These are phyloP conservation scores for Ustilago cynodontis DNA, from an alignment of 1,284 basidiomycete genomes.

Conservation along the genomic window DNA sequence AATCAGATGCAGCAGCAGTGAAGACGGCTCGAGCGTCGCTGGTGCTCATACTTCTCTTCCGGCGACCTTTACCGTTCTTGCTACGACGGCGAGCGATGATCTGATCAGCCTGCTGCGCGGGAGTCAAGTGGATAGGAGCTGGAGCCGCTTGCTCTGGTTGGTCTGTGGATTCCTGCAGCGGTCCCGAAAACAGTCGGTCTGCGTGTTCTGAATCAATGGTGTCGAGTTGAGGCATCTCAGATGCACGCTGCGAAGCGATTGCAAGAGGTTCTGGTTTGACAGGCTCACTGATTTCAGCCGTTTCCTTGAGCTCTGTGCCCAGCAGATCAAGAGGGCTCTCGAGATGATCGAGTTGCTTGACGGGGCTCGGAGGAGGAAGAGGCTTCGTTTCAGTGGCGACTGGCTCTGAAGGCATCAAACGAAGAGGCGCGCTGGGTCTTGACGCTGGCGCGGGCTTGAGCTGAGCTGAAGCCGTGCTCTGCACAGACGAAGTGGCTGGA, in stretches of 20 bases:
- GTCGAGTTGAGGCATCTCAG: conserved; percentile 13
- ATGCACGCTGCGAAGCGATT: neutral
- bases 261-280: neutral
- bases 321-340: conserved; percentile 57
- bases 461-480: neutral
- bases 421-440: conserved; percentile 38
- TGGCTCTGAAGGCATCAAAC: conserved; percentile 4
- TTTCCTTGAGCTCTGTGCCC: conserved; percentile 54
- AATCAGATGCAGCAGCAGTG: conserved; percentile 27
- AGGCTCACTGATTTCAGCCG: conserved; percentile 16
- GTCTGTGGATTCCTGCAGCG: neutral
- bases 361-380: conserved; percentile 51
- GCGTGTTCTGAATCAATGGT: conserved; percentile 7
- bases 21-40: conserved; percentile 48
- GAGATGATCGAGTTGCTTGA: conserved; percentile 38
- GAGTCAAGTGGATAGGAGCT: conserved; percentile 43
- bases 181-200: conserved; percentile 13
- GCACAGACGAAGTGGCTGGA: neutral
- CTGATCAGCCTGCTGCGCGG: conserved; percentile 59
- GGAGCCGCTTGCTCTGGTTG: neutral
- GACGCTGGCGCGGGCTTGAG: conserved; percentile 11
- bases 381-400: conserved; percentile 42
- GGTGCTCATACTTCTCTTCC: conserved; percentile 60
- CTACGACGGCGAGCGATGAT: conserved; percentile 61
- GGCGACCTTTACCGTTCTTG: conserved; percentile 51